A percentile compares a stretch with the other conserved stretches of the same genome.
These are phyloP conservation scores for Astrothelium macrocarpum DNA, from an alignment of 495 filamentous ascomycete genomes.

Conservation along the genomic window DNA sequence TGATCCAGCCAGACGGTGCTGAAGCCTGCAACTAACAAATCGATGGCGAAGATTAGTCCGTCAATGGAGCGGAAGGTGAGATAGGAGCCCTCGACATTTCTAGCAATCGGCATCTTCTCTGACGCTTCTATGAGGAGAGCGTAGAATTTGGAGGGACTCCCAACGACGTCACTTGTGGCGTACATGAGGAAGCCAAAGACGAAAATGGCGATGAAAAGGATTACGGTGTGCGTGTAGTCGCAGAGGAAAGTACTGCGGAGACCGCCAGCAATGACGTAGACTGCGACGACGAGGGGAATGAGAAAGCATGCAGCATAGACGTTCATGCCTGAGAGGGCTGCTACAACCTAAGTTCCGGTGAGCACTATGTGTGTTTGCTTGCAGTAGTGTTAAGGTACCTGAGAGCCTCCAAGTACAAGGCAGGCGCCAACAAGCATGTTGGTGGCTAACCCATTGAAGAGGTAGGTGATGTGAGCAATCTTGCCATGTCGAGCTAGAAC, in stretches of 20 bases:
- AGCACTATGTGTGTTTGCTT: not conserved
- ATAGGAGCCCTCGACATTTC: constrained; percentile 43
- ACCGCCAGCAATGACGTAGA: constrained; percentile 39
- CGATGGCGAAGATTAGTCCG: constrained; percentile 35
- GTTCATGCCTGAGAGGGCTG: constrained; percentile 38
- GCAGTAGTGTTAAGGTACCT: constrained; percentile 4
- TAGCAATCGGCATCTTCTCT: constrained; percentile 35
- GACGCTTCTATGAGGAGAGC: constrained; percentile 40
- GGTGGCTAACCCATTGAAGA: constrained; percentile 37
- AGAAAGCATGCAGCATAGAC: constrained; percentile 38
- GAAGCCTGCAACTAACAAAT: constrained; percentile 41
- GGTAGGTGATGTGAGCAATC: constrained; percentile 34
- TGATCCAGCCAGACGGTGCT: constrained; percentile 40
- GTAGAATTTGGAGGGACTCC: constrained; percentile 38
- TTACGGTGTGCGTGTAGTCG: constrained; percentile 40
- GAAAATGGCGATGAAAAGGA: constrained; percentile 29
- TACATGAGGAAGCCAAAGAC: constrained; percentile 42
- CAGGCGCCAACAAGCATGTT: constrained; percentile 38
- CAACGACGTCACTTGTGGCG: constrained; percentile 37
- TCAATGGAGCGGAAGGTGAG: constrained; percentile 44
- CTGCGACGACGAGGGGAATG: constrained; percentile 35
- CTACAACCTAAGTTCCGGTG: constrained; percentile 25
- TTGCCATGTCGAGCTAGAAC: constrained; percentile 32
- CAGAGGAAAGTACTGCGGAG: constrained; percentile 36
- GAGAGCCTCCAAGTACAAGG: constrained; percentile 35